Percentiles rank a stretch among this genome's conserved stretches.
Conservation (phyloP, 2,329 filamentous ascomycete species). For the Plectosphaerella sp. region DNA sequence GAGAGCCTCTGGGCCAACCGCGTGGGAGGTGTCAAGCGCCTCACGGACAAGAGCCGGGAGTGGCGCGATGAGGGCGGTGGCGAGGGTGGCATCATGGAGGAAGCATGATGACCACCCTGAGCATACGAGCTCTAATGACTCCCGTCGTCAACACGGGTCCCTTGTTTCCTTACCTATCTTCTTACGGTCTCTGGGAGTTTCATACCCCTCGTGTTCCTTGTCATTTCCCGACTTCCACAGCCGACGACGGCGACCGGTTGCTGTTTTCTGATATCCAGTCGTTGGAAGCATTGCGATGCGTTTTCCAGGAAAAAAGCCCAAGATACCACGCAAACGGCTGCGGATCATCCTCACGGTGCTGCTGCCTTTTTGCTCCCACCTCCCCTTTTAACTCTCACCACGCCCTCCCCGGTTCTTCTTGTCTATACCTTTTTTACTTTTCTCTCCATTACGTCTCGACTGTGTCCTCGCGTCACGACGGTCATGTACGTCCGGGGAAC, state of each 20-base stretch:
- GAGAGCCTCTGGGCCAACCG: slow-evolving; percentile 86
- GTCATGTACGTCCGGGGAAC: slow-evolving; percentile 1
- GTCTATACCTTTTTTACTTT: neutral
- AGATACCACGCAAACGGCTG: neutral
- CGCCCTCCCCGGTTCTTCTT: neutral
- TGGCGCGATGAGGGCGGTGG: slow-evolving; percentile 88
- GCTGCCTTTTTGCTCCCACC: neutral
- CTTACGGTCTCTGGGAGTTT: neutral
- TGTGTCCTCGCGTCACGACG: slow-evolving; percentile 1
- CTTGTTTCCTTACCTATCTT: neutral
- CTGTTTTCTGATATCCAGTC: neutral
- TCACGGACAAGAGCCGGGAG: slow-evolving; percentile 80
- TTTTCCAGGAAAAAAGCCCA: neutral
- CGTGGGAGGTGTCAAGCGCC: slow-evolving; percentile 72
- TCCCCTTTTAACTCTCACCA: too few species aligned
- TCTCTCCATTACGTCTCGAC: neutral
- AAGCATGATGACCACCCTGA: slow-evolving; percentile 32
- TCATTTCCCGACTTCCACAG: neutral
- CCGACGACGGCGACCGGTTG: neutral
- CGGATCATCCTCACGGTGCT: neutral
- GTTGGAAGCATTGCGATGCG: neutral
- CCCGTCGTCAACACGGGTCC: neutral
- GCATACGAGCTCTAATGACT: neutral
- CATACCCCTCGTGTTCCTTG: neutral
- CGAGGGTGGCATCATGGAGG: slow-evolving; percentile 59